These are phyloP conservation scores for Pseudogymnoascus sp. DNA, from an alignment of 2,329 filamentous ascomycete genomes.

Conservation along the genomic window DNA sequence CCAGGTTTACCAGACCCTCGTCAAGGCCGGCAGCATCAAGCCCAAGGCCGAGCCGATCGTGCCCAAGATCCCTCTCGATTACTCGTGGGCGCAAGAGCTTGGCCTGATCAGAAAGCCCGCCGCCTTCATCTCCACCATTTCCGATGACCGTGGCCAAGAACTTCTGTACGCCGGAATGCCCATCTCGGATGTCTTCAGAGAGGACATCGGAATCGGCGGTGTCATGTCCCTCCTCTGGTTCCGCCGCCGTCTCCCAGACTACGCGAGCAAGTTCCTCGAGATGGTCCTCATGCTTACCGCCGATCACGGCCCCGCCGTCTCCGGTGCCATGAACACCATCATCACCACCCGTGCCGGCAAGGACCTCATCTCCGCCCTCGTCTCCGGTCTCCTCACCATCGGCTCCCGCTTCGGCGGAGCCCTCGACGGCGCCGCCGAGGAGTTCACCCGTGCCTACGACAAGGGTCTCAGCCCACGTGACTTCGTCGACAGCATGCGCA, in stretches of 20 bases:
- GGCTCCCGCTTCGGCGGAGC: slow-evolving; percentile 98
- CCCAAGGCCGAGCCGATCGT: slow-evolving; percentile 83
- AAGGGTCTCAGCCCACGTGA: slow-evolving; percentile 97
- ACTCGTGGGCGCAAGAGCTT: slow-evolving; percentile 98
- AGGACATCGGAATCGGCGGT: slow-evolving; percentile 98
- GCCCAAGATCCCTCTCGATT: slow-evolving; percentile 99
- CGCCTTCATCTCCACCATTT: slow-evolving; percentile 99
- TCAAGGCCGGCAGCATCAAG: slow-evolving; percentile 75
- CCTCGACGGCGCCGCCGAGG: slow-evolving; percentile 92
- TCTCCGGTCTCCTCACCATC: slow-evolving; percentile 95
- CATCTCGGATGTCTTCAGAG: slow-evolving; percentile 98
- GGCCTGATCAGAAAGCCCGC: slow-evolving; percentile 99
- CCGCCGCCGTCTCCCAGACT: slow-evolving; percentile 90
- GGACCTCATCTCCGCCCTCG: slow-evolving; percentile 91
- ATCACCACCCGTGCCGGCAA: slow-evolving; percentile 99
- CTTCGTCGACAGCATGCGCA: slow-evolving; percentile 98
- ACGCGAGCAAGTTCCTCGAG: slow-evolving; percentile 98
- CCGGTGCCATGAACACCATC: slow-evolving; percentile 99
- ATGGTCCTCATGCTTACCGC: slow-evolving; percentile 99
- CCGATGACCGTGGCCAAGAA: slow-evolving; percentile 98
- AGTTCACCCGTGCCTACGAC: slow-evolving; percentile 97
- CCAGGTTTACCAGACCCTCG: slow-evolving; percentile 78
- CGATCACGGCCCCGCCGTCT: slow-evolving; percentile 97
- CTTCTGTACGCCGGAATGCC: slow-evolving; percentile 98
- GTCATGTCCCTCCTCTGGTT: slow-evolving; percentile 99